Evolutionary conservation across 2,329 filamentous ascomycete genomes (phyloP).

Genomic region (Colletotrichum endophyticum): DNA sequence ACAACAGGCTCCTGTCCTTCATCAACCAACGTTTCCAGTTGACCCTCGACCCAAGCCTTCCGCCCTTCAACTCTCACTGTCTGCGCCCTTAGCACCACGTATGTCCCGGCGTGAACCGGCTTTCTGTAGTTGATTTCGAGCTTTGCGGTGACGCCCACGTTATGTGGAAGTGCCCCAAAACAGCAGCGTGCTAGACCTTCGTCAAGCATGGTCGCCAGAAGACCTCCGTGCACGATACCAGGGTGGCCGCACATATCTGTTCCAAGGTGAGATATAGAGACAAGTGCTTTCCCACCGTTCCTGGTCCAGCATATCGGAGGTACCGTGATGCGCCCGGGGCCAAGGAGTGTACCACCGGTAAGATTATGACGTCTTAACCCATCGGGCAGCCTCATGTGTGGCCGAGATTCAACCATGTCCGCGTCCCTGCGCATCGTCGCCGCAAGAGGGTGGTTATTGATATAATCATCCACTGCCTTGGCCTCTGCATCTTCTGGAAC

Average conservation of each 20-base stretch:
- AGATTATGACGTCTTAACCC: slow-evolving; percentile 75
- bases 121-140: slow-evolving; percentile 83
- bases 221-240: slow-evolving; percentile 87
- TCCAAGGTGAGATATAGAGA: slow-evolving; percentile 80
- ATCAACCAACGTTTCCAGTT: slow-evolving; percentile 77
- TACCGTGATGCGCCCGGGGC: slow-evolving; percentile 76
- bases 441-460: slow-evolving; percentile 78
- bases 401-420: slow-evolving; percentile 76
- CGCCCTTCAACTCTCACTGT: slow-evolving; percentile 88
- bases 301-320: slow-evolving; percentile 82
- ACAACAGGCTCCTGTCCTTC: slow-evolving; percentile 67
- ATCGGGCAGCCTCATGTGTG: slow-evolving; percentile 84
- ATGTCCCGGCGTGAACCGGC: slow-evolving; percentile 77
- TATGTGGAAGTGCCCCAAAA: slow-evolving; percentile 86
- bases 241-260: slow-evolving; percentile 85
- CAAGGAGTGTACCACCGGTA: slow-evolving; percentile 80
- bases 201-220: slow-evolving; percentile 91
- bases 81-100: slow-evolving; percentile 77
- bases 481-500: slow-evolving; percentile 58
- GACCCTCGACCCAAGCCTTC: slow-evolving; percentile 92
- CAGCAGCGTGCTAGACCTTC: slow-evolving; percentile 88
- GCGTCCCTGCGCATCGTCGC: slow-evolving; percentile 69
- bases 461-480: slow-evolving; percentile 71
- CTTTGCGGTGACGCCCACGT: slow-evolving; percentile 85
- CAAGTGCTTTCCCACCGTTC: slow-evolving; percentile 69